Evolutionary conservation across 192 early-diverging fungal species (phyloP).

Genomic region (Geranomyces michiganensis): DNA sequence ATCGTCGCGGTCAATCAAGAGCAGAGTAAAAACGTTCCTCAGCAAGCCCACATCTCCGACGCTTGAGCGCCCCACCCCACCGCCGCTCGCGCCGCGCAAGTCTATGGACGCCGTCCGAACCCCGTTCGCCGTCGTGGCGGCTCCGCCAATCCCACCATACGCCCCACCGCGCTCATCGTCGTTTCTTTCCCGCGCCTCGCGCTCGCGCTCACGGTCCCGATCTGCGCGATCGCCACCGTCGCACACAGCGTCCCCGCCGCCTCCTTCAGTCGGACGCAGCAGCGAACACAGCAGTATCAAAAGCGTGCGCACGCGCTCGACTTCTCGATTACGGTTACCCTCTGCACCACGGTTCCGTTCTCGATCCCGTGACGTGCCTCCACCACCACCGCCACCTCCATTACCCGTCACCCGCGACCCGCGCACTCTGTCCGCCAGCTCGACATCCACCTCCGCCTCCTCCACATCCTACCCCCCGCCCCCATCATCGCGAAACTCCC

Average conservation of each 20-base stretch:
- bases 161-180: background rate
- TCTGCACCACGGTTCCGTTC: too few relatives aligned
- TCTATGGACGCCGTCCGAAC: background rate
- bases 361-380: background rate
- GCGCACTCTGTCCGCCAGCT: too few relatives aligned
- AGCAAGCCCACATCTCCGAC: background rate
- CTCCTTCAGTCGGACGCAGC: too few relatives aligned
- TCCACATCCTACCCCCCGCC: background rate
- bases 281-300: too few relatives aligned
- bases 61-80: background rate
- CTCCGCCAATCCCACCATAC: background rate
- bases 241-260: background rate
- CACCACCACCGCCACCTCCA: background rate
- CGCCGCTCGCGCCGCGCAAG: background rate
- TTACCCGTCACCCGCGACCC: background rate
- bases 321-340: too few relatives aligned
- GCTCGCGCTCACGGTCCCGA: background rate
- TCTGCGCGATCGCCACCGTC: background rate
- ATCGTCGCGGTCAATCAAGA: constrained; percentile 1
- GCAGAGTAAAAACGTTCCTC: background rate
- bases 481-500: background rate
- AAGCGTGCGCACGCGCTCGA: too few relatives aligned
- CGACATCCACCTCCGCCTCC: too few relatives aligned
- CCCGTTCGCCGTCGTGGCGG: too few relatives aligned
- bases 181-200: background rate